Evolutionary conservation across 2,329 filamentous ascomycete genomes (phyloP).

Genomic region (Aspergillus neoniger): DNA sequence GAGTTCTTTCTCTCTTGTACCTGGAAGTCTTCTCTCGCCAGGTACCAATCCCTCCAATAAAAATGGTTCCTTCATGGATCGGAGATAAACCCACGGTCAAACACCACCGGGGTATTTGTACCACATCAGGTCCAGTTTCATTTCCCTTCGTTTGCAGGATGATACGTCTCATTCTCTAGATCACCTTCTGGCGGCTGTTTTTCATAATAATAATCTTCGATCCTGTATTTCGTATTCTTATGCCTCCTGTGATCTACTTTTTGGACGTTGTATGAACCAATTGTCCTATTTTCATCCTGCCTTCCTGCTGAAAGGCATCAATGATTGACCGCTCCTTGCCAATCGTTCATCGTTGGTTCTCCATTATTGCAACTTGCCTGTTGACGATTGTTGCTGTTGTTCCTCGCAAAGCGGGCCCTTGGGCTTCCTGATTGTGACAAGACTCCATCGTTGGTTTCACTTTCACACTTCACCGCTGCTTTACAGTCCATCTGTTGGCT

Average conservation of each 20-base stretch:
- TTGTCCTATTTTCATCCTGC: neutral
- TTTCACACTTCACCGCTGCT: constrained; percentile 17
- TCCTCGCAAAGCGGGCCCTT: constrained; percentile 2
- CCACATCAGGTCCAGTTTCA: constrained; percentile 13
- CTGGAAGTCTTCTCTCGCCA: neutral
- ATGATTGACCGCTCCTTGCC: constrained; percentile 22
- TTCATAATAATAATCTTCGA: neutral
- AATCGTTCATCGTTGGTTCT: constrained; percentile 2
- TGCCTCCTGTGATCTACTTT: neutral
- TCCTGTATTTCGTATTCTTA: neutral
- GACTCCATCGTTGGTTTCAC: constrained; percentile 4
- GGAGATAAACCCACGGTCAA: neutral
- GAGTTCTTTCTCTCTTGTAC: no score
- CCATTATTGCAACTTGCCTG: neutral
- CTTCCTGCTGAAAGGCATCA: neutral
- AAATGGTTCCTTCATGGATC: neutral
- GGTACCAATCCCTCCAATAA: neutral
- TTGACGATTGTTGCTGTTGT: neutral
- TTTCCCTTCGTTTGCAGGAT: neutral
- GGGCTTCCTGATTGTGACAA: neutral
- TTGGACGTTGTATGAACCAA: neutral
- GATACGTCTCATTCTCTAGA: neutral
- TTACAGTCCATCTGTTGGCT: neutral
- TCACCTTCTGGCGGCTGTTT: neutral
- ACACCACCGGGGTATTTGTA: constrained; percentile 17